These are phyloP conservation scores for Amanita phalloides DNA, from an alignment of 768 basidiomycete genomes.

Conservation along the genomic window DNA sequence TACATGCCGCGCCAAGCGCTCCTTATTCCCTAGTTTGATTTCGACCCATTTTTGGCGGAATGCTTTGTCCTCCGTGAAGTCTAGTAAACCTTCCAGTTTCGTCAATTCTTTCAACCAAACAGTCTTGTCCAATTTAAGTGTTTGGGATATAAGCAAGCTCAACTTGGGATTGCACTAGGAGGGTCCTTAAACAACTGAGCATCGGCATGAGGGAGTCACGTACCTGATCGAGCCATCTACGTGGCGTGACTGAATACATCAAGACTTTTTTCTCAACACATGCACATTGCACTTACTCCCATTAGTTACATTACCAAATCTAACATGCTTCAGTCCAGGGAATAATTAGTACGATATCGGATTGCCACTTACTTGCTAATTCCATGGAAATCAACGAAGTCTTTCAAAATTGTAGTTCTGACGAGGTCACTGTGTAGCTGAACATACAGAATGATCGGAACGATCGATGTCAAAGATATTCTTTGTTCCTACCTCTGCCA, in stretches of 20 bases:
- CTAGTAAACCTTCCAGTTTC: constrained; percentile 68
- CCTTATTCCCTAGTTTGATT: constrained; percentile 88
- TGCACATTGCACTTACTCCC: constrained; percentile 48
- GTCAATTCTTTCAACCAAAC: constrained; percentile 82
- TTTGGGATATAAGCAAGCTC: constrained; percentile 73
- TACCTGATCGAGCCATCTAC: constrained; percentile 84
- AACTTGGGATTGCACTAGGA: constrained; percentile 80
- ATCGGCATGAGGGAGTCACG: not conserved
- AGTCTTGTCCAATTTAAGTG: constrained; percentile 62
- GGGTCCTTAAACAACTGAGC: not conserved
- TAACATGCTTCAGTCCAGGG: constrained; percentile 13
- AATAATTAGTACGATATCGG: not conserved
- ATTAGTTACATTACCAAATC: constrained; percentile 88
- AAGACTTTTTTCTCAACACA: not conserved
- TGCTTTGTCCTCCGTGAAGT: constrained; percentile 55
- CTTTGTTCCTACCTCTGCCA: constrained; percentile 58
- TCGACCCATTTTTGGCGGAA: constrained; percentile 78
- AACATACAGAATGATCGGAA: not conserved
- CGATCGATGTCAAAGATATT: not conserved
- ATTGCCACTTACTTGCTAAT: constrained; percentile 53
- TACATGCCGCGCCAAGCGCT: constrained; percentile 71
- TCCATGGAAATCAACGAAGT: constrained; percentile 92
- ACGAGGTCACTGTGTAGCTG: constrained; percentile 86
- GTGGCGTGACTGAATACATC: constrained; percentile 59
- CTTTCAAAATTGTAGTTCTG: constrained; percentile 71